phyloP scores from a whole-genome alignment of 2,329 filamentous ascomycete species.

The Penicillium sp. region DNA sequence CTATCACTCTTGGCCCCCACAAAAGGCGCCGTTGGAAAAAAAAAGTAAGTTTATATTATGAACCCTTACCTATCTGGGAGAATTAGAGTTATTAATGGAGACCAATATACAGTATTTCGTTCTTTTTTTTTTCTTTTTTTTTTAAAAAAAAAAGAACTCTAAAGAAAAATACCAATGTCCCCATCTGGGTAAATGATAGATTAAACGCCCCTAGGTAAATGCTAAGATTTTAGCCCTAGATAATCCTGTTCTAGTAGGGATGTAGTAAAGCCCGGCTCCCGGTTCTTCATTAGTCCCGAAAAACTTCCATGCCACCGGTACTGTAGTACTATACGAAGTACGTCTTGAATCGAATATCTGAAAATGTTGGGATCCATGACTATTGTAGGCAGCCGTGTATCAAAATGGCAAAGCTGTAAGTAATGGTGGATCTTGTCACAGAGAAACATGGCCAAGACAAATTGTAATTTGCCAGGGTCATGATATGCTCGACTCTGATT shows the following conservation, averaged over 20 bases:
- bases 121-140: neutral
- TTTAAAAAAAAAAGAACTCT: neutral
- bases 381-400: slow-evolving; percentile 3
- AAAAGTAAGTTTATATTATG: neutral
- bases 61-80: slow-evolving; percentile 1
- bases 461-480: neutral
- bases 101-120: neutral
- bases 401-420: neutral
- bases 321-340: no score
- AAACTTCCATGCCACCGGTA: neutral
- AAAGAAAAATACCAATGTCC: neutral
- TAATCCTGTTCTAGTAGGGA: neutral
- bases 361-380: neutral
- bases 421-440: slow-evolving; percentile 4
- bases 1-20: slow-evolving; percentile 21
- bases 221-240: neutral
- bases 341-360: neutral
- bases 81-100: neutral
- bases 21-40: slow-evolving; percentile 20
- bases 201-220: neutral
- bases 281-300: neutral
- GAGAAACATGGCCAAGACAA: neutral
- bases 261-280: neutral
- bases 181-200: neutral
- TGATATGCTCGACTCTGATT: neutral